Percentiles rank a stretch among this genome's conserved stretches.
phyloP scores from a whole-genome alignment of 2,329 filamentous ascomycete species.

The Aspergillus brunneoviolaceus region DNA sequence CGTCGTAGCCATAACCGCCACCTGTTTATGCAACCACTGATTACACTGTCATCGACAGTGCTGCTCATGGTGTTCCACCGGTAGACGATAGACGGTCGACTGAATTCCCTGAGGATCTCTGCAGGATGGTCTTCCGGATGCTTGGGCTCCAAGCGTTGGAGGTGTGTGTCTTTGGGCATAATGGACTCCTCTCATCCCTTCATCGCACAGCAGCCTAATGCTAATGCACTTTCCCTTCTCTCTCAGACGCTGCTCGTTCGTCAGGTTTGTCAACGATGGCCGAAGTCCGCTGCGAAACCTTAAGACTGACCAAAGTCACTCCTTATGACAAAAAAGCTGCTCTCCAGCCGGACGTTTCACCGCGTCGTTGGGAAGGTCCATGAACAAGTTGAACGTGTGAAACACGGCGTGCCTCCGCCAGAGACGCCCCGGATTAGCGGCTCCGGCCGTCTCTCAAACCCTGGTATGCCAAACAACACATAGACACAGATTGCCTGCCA shows the following conservation, averaged over 20 bases:
- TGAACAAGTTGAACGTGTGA: slow-evolving; percentile 41
- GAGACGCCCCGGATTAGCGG: slow-evolving; percentile 31
- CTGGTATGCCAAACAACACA: slow-evolving; percentile 24
- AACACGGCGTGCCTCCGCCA: slow-evolving; percentile 44
- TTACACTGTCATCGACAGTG: background rate
- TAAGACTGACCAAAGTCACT: slow-evolving; percentile 8
- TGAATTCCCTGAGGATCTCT: background rate
- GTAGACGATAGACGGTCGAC: background rate
- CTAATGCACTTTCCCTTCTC: background rate
- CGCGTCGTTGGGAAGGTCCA: slow-evolving; percentile 45
- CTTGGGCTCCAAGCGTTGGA: slow-evolving; percentile 35
- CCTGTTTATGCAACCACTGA: background rate
- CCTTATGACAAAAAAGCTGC: slow-evolving; percentile 31
- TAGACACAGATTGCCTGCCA: background rate
- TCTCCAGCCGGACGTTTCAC: slow-evolving; percentile 46
- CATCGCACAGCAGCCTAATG: background rate
- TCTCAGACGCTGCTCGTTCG: background rate
- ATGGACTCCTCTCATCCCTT: background rate
- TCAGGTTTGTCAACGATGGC: slow-evolving; percentile 28
- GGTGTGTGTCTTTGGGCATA: slow-evolving; percentile 30
- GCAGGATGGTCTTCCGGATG: slow-evolving; percentile 28
- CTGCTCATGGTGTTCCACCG: no score
- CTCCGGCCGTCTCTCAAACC: background rate
- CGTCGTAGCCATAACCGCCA: no score
- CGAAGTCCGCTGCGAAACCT: background rate